phyloP scores from a whole-genome alignment of 2,329 filamentous ascomycete species.

The Mycosphaerella sp. region DNA sequence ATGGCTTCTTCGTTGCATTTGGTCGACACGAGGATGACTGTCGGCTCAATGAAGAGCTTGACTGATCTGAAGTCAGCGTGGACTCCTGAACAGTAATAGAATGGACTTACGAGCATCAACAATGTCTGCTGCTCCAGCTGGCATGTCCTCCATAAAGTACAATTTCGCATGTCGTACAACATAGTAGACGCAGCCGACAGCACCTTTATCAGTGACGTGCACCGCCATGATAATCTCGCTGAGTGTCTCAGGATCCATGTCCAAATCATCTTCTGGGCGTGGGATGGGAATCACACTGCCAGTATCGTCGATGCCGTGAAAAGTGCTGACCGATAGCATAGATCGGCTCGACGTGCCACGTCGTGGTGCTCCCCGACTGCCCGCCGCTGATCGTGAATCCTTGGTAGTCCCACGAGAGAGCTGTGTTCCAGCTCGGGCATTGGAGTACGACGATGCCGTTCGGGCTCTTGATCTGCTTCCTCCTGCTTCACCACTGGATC shows the following conservation, averaged over 20 bases:
- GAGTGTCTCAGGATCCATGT: conserved; percentile 16
- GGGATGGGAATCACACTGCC: conserved; percentile 12
- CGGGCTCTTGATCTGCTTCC: conserved; percentile 9
- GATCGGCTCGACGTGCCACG: conserved; percentile 5
- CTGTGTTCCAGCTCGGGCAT: conserved; percentile 8
- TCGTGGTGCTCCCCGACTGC: conserved; percentile 1
- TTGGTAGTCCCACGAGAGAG: neutral
- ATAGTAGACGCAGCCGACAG: conserved; percentile 80
- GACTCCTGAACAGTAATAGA: neutral
- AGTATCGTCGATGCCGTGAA: conserved; percentile 3
- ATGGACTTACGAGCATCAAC: conserved; percentile 40
- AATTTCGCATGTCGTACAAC: conserved; percentile 62
- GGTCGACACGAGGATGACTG: conserved; percentile 52
- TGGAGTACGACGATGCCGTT: conserved; percentile 6
- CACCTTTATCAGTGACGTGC: conserved; percentile 62
- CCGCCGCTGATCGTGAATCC: neutral
- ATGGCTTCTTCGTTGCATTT: conserved; percentile 48
- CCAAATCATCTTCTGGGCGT: conserved; percentile 12
- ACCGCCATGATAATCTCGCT: conserved; percentile 75
- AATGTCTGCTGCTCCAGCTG: conserved; percentile 58
- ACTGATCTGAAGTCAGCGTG: conserved; percentile 40
- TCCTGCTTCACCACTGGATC: conserved; percentile 8
- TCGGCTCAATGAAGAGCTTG: conserved; percentile 56
- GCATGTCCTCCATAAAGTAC: conserved; percentile 70
- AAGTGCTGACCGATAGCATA: conserved; percentile 16